Percentiles rank a stretch among this genome's conserved stretches.
phyloP scores from a whole-genome alignment of 192 early-diverging fungal genomes.

The Podila horticola region DNA sequence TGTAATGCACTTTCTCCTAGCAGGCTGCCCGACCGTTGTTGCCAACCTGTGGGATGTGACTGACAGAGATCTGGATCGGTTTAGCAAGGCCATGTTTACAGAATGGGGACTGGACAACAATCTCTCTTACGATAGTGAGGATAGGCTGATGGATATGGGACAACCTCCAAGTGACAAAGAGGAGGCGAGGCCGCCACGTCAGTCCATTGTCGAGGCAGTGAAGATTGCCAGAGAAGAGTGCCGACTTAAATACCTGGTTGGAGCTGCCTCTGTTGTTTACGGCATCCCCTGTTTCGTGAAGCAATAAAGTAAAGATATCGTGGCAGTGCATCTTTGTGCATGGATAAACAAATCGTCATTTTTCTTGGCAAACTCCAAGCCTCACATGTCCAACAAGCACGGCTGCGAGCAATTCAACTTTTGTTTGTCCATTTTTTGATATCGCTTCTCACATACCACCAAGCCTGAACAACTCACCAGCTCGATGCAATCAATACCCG shows the following conservation, averaged over 20 bases:
- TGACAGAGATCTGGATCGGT: slow-evolving; percentile 94
- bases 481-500: no score
- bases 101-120: slow-evolving; percentile 74
- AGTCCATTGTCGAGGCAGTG: slow-evolving; percentile 83
- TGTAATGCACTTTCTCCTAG: slow-evolving; percentile 86
- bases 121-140: background rate
- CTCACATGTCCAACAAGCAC: no score
- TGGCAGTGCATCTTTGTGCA: no score
- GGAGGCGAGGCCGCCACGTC: slow-evolving; percentile 1
- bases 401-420: no score
- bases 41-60: slow-evolving; percentile 99
- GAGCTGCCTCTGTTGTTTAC: slow-evolving; percentile 94
- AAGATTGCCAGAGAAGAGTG: slow-evolving; percentile 76
- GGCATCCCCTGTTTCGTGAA: slow-evolving; percentile 74
- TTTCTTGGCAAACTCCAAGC: no score
- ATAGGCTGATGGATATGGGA: background rate
- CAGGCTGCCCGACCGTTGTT: slow-evolving; percentile 85
- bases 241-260: slow-evolving; percentile 84
- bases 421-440: background rate
- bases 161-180: background rate
- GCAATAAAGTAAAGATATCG: no score
- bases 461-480: no score
- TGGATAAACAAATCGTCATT: no score
- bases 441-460: background rate
- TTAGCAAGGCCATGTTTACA: slow-evolving; percentile 75